Percentiles rank a stretch among this genome's conserved stretches.
Evolutionary conservation across 2,329 filamentous ascomycete species (phyloP).

Genomic region (Ilyonectria sp.): DNA sequence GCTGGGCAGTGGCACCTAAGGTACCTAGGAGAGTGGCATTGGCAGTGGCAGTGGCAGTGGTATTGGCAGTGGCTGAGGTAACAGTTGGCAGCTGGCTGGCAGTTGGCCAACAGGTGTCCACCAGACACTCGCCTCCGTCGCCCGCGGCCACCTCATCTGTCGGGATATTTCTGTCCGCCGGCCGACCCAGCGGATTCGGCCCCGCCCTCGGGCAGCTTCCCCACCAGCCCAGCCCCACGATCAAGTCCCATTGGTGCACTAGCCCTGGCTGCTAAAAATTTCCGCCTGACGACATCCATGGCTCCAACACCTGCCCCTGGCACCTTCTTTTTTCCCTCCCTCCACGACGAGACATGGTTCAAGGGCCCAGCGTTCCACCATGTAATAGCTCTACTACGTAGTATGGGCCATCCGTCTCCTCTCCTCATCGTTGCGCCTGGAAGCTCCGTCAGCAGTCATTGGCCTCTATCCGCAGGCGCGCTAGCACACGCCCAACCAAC

Average conservation of each 20-base stretch:
- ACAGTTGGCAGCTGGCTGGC: constrained; percentile 7
- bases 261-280: constrained; percentile 43
- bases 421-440: constrained; percentile 27
- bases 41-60: neutral
- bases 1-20: constrained; percentile 6
- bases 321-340: constrained; percentile 16
- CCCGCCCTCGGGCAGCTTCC: constrained; percentile 34
- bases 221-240: constrained; percentile 34
- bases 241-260: constrained; percentile 35
- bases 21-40: too few species aligned
- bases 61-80: constrained; percentile 10
- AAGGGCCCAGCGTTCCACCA: constrained; percentile 37
- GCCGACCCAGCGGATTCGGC: constrained; percentile 16
- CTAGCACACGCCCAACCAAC: constrained; percentile 31
- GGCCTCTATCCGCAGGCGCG: constrained; percentile 23
- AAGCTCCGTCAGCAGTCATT: constrained; percentile 30
- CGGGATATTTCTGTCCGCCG: constrained; percentile 29
- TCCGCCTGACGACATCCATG: constrained; percentile 42
- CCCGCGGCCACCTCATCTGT: constrained; percentile 6
- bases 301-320: constrained; percentile 32
- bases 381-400: constrained; percentile 36
- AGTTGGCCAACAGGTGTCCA: neutral
- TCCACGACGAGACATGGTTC: constrained; percentile 38
- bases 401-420: constrained; percentile 37
- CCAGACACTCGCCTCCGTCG: neutral